phyloP scores from a whole-genome alignment of 139 green algal species.

The Haematococcus lacustris region DNA sequence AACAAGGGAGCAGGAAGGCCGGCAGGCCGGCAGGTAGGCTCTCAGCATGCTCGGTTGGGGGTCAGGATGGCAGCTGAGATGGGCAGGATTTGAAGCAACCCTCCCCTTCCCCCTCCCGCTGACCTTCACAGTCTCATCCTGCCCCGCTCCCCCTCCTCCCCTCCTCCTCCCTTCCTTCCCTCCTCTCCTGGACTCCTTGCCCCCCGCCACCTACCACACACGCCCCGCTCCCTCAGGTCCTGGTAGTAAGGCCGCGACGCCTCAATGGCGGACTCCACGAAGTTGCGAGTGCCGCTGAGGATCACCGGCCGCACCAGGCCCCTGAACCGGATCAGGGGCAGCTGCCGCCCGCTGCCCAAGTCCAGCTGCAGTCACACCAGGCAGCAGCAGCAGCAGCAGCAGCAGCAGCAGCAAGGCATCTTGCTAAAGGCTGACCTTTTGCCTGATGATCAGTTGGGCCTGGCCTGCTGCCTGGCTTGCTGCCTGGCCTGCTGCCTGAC shows the following conservation, averaged over 20 bases:
- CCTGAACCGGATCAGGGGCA: constrained; percentile 73
- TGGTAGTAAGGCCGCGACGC: constrained; percentile 37
- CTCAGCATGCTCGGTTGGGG: too few relatives aligned
- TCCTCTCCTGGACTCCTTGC: background rate
- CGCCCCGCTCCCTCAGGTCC: constrained; percentile 62
- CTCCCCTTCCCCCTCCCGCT: too few relatives aligned
- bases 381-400: background rate
- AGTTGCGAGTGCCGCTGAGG: constrained; percentile 55
- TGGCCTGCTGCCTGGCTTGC: too few relatives aligned
- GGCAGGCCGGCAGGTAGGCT: too few relatives aligned
- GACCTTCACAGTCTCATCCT: background rate
- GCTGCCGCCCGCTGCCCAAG: constrained; percentile 33
- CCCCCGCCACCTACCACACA: constrained; percentile 41
- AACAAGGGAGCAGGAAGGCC: too few relatives aligned
- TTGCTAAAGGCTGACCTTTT: background rate
- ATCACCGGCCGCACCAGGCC: constrained; percentile 70
- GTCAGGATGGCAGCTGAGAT: too few relatives aligned
- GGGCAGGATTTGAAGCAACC: too few relatives aligned
- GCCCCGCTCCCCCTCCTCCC: background rate
- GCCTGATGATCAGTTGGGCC: too few relatives aligned
- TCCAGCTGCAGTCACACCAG: constrained; percentile 60
- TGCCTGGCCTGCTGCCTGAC: too few relatives aligned
- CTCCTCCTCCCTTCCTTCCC: background rate
- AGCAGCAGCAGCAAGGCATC: background rate
- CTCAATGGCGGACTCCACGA: constrained; percentile 47